Percentiles rank a stretch among this genome's conserved stretches.
phyloP scores from a whole-genome alignment of 352 stramenopile species.

The Globisporangium irregulare region DNA sequence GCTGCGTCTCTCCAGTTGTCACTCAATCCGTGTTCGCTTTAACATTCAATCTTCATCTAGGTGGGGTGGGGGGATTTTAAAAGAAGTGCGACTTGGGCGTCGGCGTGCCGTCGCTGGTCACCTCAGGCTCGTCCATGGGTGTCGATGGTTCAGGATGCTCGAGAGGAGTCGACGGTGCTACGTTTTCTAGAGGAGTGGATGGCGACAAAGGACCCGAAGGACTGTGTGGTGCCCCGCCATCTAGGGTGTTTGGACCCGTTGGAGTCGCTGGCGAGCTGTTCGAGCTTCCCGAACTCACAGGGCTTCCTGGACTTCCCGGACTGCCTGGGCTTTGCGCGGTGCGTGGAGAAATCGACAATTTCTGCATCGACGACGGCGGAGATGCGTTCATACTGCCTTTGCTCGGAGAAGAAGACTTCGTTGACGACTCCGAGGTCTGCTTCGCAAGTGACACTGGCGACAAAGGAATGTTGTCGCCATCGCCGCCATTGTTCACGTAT shows the following conservation, averaged over 20 bases:
- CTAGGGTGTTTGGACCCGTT: neutral
- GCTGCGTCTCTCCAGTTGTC: no score
- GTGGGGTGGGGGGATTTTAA: no score
- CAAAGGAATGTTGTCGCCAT: constrained; percentile 30
- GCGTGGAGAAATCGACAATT: constrained; percentile 32
- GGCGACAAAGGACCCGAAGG: constrained; percentile 19
- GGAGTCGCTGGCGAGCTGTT: constrained; percentile 28
- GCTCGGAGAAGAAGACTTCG: constrained; percentile 21
- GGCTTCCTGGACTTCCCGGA: constrained; percentile 25
- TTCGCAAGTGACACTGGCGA: constrained; percentile 34
- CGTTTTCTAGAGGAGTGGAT: constrained; percentile 16
- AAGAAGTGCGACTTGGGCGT: constrained; percentile 27
- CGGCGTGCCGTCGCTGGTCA: constrained; percentile 5
- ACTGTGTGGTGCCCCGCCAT: no score
- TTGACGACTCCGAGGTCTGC: constrained; percentile 28
- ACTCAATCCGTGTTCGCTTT: no score
- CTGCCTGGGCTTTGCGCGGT: constrained; percentile 23
- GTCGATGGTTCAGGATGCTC: constrained; percentile 11
- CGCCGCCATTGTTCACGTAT: constrained; percentile 23
- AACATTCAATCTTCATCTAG: no score
- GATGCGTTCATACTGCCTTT: constrained; percentile 19
- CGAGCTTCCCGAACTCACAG: constrained; percentile 34
- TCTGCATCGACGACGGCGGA: constrained; percentile 33
- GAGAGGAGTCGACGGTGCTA: constrained; percentile 19
- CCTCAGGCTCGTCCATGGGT: neutral